These are phyloP conservation scores for Exophiala sideris DNA, from an alignment of 2,329 filamentous ascomycete species.

Conservation along the genomic window DNA sequence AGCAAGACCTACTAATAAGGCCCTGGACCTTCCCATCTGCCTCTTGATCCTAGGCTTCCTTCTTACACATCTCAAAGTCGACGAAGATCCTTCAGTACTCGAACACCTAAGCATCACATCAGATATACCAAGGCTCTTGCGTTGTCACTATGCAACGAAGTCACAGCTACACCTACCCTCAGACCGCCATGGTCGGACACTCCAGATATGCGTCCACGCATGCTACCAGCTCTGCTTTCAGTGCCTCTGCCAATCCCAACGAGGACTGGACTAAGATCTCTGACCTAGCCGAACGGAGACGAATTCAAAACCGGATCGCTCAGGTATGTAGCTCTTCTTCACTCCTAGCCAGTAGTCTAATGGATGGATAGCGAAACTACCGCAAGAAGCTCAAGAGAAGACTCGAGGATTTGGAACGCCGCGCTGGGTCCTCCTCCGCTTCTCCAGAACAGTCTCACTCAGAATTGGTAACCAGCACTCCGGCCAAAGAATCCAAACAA, in stretches of 20 bases:
- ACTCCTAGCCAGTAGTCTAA: background rate
- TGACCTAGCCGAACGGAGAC: slow-evolving; percentile 85
- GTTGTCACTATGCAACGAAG: slow-evolving; percentile 24
- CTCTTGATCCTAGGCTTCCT: slow-evolving; percentile 1
- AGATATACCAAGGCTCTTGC: background rate
- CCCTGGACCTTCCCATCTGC: slow-evolving; percentile 10
- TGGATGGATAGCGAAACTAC: slow-evolving; percentile 32
- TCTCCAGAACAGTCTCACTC: slow-evolving; percentile 59
- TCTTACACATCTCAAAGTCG: slow-evolving; percentile 5
- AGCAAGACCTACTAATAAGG: slow-evolving; percentile 17
- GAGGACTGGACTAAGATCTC: slow-evolving; percentile 99
- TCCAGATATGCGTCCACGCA: slow-evolving; percentile 47
- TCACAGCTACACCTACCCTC: slow-evolving; percentile 27
- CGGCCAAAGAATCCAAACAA: slow-evolving; percentile 22
- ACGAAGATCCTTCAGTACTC: background rate
- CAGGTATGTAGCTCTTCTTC: slow-evolving; percentile 48
- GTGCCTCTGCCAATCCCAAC: slow-evolving; percentile 87
- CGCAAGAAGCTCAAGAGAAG: slow-evolving; percentile 39
- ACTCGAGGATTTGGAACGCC: slow-evolving; percentile 59
- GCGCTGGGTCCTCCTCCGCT: slow-evolving; percentile 59
- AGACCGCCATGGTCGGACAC: slow-evolving; percentile 19
- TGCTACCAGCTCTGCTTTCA: slow-evolving; percentile 90
- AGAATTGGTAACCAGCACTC: slow-evolving; percentile 44
- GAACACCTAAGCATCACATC: background rate
- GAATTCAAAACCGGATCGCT: slow-evolving; percentile 96